Conservation (phyloP, 768 basidiomycete genomes). For the Podaxis sp. region DNA sequence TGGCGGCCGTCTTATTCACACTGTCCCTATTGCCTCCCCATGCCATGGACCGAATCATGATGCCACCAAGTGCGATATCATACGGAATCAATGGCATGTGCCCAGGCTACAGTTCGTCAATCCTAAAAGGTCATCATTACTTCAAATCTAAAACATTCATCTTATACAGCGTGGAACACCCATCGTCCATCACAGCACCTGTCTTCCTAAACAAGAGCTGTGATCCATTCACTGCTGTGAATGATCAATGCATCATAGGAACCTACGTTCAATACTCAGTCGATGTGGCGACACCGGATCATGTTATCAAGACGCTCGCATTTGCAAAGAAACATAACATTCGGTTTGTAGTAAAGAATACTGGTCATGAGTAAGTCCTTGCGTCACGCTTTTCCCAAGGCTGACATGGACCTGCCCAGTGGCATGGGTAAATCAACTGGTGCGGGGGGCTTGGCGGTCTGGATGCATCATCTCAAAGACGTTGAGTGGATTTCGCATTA, state of each 20-base stretch:
- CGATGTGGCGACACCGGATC: constrained; percentile 18
- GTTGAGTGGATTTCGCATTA: constrained; percentile 17
- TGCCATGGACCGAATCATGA: constrained; percentile 4
- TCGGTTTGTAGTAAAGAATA: constrained; percentile 23
- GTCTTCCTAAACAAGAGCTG: constrained; percentile 19
- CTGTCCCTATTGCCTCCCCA: constrained; percentile 7
- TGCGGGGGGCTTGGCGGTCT: constrained; percentile 19
- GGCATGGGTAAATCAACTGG: constrained; percentile 24
- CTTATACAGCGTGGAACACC: not conserved
- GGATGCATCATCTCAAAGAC: constrained; percentile 19
- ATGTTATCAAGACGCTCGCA: constrained; percentile 21
- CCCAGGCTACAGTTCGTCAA: constrained; percentile 2
- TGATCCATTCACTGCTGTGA: constrained; percentile 15
- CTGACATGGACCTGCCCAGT: constrained; percentile 1
- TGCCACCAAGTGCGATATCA: not conserved
- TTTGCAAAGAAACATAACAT: constrained; percentile 22
- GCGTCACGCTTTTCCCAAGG: not conserved
- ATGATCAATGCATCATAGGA: constrained; percentile 15
- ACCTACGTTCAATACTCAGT: constrained; percentile 19
- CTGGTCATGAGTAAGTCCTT: constrained; percentile 20
- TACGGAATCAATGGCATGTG: constrained; percentile 3
- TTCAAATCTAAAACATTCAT: not conserved
- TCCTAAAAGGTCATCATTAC: too few relatives aligned
- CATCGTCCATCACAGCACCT: constrained; percentile 9
- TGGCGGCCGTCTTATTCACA: constrained; percentile 13